Conservation (phyloP, 371 early-diverging fungal genomes). For the Mortierella sp. region DNA sequence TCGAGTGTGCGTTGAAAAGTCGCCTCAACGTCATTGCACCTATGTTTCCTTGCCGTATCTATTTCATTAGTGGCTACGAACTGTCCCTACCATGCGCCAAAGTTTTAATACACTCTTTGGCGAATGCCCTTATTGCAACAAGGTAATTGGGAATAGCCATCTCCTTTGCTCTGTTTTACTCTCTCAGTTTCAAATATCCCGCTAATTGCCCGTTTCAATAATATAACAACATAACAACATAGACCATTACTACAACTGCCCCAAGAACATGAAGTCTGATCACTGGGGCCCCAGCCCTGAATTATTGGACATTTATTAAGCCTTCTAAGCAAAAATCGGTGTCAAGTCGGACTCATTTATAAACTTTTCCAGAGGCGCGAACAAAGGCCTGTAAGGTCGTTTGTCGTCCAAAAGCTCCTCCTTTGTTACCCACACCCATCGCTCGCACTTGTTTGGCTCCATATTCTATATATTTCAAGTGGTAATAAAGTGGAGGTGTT, state of each 20-base stretch:
- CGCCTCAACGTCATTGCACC: background rate
- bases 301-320: background rate
- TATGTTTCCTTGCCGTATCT: background rate
- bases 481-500: background rate
- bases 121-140: slow-evolving; percentile 67
- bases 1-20: background rate
- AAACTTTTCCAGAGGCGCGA: slow-evolving; percentile 59
- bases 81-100: slow-evolving; percentile 66
- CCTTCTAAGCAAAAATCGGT: slow-evolving; percentile 21
- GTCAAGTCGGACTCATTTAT: slow-evolving; percentile 31
- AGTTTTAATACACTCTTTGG: slow-evolving; percentile 66
- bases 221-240: background rate
- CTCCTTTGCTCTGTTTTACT: background rate
- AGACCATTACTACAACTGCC: slow-evolving; percentile 49
- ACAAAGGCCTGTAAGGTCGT: slow-evolving; percentile 56
- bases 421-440: slow-evolving; percentile 67
- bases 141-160: slow-evolving; percentile 44
- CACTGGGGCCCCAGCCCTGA: too few relatives aligned
- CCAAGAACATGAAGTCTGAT: slow-evolving; percentile 11
- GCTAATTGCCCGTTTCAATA: too few relatives aligned
- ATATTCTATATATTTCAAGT: slow-evolving; percentile 44
- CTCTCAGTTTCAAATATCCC: background rate
- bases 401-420: slow-evolving; percentile 57
- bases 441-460: slow-evolving; percentile 72
- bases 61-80: slow-evolving; percentile 61